phyloP scores from a whole-genome alignment of 495 filamentous ascomycete species.

The Lophiostoma macrostomum region DNA sequence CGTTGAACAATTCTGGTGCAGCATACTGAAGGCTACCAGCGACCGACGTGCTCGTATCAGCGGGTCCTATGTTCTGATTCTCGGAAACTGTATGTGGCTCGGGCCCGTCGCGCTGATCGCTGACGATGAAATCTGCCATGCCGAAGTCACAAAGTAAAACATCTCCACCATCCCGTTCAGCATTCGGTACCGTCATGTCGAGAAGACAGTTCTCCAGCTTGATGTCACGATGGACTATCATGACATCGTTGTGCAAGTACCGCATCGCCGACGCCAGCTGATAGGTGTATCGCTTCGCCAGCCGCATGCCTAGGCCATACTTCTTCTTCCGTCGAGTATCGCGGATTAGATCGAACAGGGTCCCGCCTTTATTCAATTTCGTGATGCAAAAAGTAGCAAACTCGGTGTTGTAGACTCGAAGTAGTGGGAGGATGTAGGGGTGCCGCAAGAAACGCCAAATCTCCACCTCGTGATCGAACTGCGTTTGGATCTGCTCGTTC shows the following conservation, averaged over 20 bases:
- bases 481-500: constrained; percentile 67
- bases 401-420: constrained; percentile 67
- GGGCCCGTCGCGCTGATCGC: constrained; percentile 42
- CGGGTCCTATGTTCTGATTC: constrained; percentile 51
- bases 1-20: constrained; percentile 57
- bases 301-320: constrained; percentile 48
- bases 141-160: constrained; percentile 73
- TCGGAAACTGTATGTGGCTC: constrained; percentile 42
- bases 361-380: constrained; percentile 63
- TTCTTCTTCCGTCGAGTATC: constrained; percentile 47
- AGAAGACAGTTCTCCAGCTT: constrained; percentile 77
- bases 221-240: constrained; percentile 69
- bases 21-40: constrained; percentile 68
- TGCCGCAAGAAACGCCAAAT: constrained; percentile 71
- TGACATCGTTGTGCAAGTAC: constrained; percentile 71
- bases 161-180: constrained; percentile 52
- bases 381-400: constrained; percentile 76
- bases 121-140: constrained; percentile 67
- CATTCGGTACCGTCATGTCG: constrained; percentile 52
- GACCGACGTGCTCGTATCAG: constrained; percentile 54
- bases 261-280: constrained; percentile 68
- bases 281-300: constrained; percentile 62
- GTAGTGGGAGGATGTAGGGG: constrained; percentile 61
- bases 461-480: constrained; percentile 71
- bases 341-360: constrained; percentile 66